These are phyloP conservation scores for Acacia melanoxylon DNA, from an alignment of 306 rosid species.

Conservation along the genomic window DNA sequence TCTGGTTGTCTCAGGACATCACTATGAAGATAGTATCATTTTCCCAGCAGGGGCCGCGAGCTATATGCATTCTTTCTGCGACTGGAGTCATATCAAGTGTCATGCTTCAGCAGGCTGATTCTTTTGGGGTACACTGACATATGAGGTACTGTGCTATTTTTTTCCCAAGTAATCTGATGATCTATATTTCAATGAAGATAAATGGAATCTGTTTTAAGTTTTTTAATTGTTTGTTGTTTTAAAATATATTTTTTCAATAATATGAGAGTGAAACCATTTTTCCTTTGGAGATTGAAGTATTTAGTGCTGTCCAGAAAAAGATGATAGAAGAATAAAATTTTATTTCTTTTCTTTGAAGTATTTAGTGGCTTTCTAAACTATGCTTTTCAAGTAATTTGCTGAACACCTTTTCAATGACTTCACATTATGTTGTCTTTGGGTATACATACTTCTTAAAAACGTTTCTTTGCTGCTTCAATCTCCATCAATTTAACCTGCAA, in stretches of 20 bases:
- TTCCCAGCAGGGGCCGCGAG: conserved; percentile 97
- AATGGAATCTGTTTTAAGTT: too few species aligned
- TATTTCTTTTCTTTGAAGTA: neutral
- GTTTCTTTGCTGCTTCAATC: neutral
- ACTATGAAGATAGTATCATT: conserved; percentile 95
- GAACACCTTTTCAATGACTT: neutral
- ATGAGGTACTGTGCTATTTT: conserved; percentile 56
- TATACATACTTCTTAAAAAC: neutral
- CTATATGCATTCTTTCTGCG: conserved; percentile 89
- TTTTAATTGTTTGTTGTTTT: too few species aligned
- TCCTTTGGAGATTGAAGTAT: neutral
- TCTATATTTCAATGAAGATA: too few species aligned
- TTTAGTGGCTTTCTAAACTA: neutral
- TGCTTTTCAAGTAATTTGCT: too few species aligned
- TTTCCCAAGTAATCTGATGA: neutral
- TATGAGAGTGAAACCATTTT: neutral
- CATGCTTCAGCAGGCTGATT: conserved; percentile 93
- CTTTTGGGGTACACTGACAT: conserved; percentile 75
- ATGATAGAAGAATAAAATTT: conserved; percentile 10
- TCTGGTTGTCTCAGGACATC: conserved; percentile 65
- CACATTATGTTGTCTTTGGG: neutral
- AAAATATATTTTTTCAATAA: neutral
- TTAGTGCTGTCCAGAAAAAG: conserved; percentile 2
- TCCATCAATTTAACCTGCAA: neutral
- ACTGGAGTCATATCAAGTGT: conserved; percentile 92